Base-by-base conservation (phyloP, 163 green algal species). In the Volvox carteri region DNA sequence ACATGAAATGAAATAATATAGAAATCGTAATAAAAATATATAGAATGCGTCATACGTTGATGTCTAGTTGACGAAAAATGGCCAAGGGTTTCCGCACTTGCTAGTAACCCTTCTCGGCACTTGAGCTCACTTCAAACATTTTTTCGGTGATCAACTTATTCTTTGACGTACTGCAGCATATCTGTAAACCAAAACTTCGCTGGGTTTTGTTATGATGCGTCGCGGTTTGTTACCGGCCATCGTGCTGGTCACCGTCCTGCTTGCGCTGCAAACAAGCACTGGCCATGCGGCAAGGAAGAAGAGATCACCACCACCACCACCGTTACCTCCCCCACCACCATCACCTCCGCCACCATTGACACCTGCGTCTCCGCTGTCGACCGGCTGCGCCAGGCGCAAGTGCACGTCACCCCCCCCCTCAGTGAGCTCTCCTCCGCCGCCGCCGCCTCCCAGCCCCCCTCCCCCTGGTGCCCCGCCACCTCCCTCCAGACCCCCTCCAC, bases 231-330 rank as follows among this genome's bases (percentile, higher is more conserved):
- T 78, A 58, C 39, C 33, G 11, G 19, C 37, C 39, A 78, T 54
- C 8, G 39, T 78, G 39, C 21, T 52, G 39, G 39, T 52, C 21
- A 37, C 5, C 41, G 8, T 78, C 70, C 23, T 78, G 39, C 39
- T 78, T 19, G 41, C 39, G 18, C 70, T 78, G 70, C 37, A 78
- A 37, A 30, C 39, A 35, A 41, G 14, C 70, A 3, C 67, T 28
- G 70, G 33, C 39, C 18, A 56, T 56, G 70, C 14, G 14, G 70
- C 39, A 78, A 78, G 56, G 18, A 78, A 78, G 37, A 78, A 78
- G 25, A 78, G 56, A 30, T 58, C 54, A 12, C 6, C 67, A 33
- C 67, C 67, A 75, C 65, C 65, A 54, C 37, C 68, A 54, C 62
- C 62, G 19, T 35, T 30, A 35, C 58, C 58, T 68, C 58, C 58